Evolutionary conservation across 2,329 filamentous ascomycete species (phyloP).

Genomic region (Berkeleyomyces basicola): DNA sequence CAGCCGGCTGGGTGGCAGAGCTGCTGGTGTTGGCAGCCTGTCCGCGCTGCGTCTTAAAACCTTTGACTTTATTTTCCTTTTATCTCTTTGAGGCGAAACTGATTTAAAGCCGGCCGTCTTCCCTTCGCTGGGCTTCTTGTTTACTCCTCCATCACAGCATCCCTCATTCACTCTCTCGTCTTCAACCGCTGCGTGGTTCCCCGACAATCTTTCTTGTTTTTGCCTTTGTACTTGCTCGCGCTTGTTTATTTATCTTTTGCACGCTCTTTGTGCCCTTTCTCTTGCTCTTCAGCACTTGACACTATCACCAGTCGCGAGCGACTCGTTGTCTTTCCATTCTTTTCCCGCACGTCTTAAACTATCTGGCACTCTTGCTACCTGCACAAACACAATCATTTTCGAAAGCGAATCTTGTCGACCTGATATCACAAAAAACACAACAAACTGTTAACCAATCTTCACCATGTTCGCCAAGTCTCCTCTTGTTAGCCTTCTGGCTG

Average conservation of each 20-base stretch:
- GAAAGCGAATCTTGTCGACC: not conserved
- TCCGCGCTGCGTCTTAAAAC: not conserved
- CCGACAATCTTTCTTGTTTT: slow-evolving; percentile 13
- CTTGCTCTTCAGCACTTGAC: not conserved
- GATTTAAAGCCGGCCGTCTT: slow-evolving; percentile 1
- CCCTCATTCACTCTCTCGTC: not conserved
- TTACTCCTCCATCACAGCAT: not conserved
- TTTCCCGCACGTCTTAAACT: not conserved
- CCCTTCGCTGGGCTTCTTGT: not conserved
- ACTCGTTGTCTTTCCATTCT: slow-evolving; percentile 3
- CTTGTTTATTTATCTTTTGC: slow-evolving; percentile 6
- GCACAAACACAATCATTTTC: not conserved
- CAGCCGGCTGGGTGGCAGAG: not conserved
- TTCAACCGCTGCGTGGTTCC: slow-evolving; percentile 13
- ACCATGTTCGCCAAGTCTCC: slow-evolving; percentile 29
- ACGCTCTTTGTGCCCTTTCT: not conserved
- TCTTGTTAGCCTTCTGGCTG: slow-evolving; percentile 24
- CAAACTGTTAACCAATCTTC: slow-evolving; percentile 15
- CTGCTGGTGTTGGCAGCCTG: not conserved
- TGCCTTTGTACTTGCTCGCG: slow-evolving; percentile 11
- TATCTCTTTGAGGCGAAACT: not conserved
- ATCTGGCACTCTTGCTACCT: not conserved
- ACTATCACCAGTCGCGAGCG: slow-evolving; percentile 6
- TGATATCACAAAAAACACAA: slow-evolving; percentile 5
- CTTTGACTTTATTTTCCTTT: not conserved